These are phyloP conservation scores for Pinguiococcus pyrenoidosus DNA, from an alignment of 108 stramenopile species.

Conservation along the genomic window DNA sequence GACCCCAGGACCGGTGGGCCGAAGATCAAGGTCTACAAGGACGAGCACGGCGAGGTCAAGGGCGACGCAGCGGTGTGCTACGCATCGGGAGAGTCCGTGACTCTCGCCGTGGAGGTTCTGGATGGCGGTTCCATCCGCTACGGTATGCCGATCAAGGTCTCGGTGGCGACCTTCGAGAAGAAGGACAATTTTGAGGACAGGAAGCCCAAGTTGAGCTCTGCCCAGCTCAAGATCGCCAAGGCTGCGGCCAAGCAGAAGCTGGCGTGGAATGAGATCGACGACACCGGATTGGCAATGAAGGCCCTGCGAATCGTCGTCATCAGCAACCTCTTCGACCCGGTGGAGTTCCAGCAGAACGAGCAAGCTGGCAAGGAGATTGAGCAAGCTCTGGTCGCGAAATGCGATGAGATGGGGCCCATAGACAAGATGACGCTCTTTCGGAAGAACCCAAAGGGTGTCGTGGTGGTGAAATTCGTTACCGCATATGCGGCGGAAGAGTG, in stretches of 20 bases:
- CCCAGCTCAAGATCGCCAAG: slow-evolving; percentile 21
- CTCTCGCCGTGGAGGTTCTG: slow-evolving; percentile 69
- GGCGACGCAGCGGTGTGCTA: slow-evolving; percentile 88
- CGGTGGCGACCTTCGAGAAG: slow-evolving; percentile 15
- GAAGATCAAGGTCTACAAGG: slow-evolving; percentile 72
- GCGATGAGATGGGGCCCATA: slow-evolving; percentile 54
- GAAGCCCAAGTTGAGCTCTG: no score
- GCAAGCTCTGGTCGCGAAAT: slow-evolving; percentile 41
- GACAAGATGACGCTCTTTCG: slow-evolving; percentile 86
- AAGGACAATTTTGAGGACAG: background rate
- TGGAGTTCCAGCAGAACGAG: slow-evolving; percentile 31
- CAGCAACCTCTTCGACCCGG: slow-evolving; percentile 58
- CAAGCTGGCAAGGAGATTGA: slow-evolving; percentile 37
- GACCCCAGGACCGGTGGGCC: slow-evolving; percentile 74
- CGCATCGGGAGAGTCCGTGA: slow-evolving; percentile 69
- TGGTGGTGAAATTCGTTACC: slow-evolving; percentile 69
- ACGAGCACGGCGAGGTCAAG: slow-evolving; percentile 49
- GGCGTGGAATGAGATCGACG: slow-evolving; percentile 31
- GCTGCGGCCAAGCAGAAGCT: slow-evolving; percentile 22
- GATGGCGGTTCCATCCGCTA: slow-evolving; percentile 42
- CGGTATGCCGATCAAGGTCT: slow-evolving; percentile 8
- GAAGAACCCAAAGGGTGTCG: slow-evolving; percentile 54
- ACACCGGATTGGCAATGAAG: slow-evolving; percentile 40
- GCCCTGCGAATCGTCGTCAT: slow-evolving; percentile 80
- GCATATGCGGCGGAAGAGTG: slow-evolving; percentile 59